phyloP scores from a whole-genome alignment of 1,284 basidiomycete species.

The Vanrija sp. region DNA sequence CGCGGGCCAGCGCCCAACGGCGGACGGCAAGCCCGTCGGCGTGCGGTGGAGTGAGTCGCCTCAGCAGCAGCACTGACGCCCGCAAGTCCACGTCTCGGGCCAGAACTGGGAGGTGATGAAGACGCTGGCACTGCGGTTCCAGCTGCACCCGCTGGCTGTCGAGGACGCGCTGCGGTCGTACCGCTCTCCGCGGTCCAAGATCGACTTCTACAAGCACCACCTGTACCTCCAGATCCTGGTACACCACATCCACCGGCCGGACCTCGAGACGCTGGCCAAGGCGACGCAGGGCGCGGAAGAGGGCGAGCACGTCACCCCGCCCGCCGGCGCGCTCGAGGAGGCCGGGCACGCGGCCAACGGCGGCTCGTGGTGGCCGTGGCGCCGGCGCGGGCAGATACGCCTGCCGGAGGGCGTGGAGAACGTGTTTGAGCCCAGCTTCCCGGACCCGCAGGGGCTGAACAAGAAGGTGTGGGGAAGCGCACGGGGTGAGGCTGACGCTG shows the following conservation, averaged over 20 bases:
- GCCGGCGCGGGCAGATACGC: slow-evolving; percentile 13
- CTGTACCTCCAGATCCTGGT: slow-evolving; percentile 48
- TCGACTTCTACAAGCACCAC: slow-evolving; percentile 48
- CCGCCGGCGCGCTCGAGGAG: not conserved
- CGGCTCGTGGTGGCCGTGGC: slow-evolving; percentile 4
- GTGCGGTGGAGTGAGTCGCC: slow-evolving; percentile 42
- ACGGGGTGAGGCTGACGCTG: not conserved
- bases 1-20: slow-evolving; percentile 27
- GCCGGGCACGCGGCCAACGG: not conserved
- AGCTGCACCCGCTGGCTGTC: slow-evolving; percentile 48
- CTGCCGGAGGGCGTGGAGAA: slow-evolving; percentile 46
- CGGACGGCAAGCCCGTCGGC: slow-evolving; percentile 34
- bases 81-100: slow-evolving; percentile 44
- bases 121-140: slow-evolving; percentile 39
- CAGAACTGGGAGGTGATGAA: slow-evolving; percentile 50
- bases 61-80: not conserved
- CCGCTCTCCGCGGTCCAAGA: slow-evolving; percentile 45
- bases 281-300: slow-evolving; percentile 19
- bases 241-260: slow-evolving; percentile 41
- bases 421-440: slow-evolving; percentile 43
- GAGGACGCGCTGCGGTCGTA: slow-evolving; percentile 45
- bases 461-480: not conserved
- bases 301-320: not conserved
- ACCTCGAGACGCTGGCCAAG: slow-evolving; percentile 22
- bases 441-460: not conserved